These are phyloP conservation scores for Ophiognomonia clavigignenti-juglandacearum DNA, from an alignment of 2,329 filamentous ascomycete species.

Conservation along the genomic window DNA sequence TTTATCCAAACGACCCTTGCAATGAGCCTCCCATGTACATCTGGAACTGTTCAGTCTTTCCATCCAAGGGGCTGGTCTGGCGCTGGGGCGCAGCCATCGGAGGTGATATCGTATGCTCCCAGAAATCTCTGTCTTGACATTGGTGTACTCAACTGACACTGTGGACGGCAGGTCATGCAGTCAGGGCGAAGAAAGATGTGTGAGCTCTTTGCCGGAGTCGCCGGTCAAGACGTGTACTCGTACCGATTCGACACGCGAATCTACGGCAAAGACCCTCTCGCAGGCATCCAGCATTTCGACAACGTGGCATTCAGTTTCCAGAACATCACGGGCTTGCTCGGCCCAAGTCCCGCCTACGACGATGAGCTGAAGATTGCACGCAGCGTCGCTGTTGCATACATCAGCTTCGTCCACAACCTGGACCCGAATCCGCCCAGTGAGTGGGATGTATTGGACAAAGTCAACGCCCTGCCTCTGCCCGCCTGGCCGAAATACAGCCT, in stretches of 20 bases:
- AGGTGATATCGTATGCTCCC: too few relatives aligned
- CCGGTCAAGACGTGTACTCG: slow-evolving; percentile 34
- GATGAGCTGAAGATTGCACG: slow-evolving; percentile 29
- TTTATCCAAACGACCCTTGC: slow-evolving; percentile 45
- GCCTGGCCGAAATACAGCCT: slow-evolving; percentile 36
- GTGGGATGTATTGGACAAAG: slow-evolving; percentile 17
- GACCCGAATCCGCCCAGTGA: slow-evolving; percentile 33
- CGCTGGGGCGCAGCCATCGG: slow-evolving; percentile 40
- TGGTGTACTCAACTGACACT: too few relatives aligned
- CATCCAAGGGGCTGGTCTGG: slow-evolving; percentile 34
- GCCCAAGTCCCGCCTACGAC: slow-evolving; percentile 37
- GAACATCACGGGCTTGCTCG: slow-evolving; percentile 43
- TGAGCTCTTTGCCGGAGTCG: slow-evolving; percentile 31
- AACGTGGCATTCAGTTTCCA: slow-evolving; percentile 48
- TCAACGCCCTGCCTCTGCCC: slow-evolving; percentile 26
- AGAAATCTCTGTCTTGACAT: too few relatives aligned
- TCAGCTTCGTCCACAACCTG: slow-evolving; percentile 36
- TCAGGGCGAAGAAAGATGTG: slow-evolving; percentile 40
- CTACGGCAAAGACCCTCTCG: slow-evolving; percentile 34
- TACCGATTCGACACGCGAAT: slow-evolving; percentile 46
- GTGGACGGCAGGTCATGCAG: slow-evolving; percentile 46
- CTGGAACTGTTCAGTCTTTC: slow-evolving; percentile 28
- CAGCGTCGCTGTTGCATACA: slow-evolving; percentile 35
- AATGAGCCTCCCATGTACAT: slow-evolving; percentile 38
- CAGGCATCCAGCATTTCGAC: slow-evolving; percentile 41